Conservation (phyloP, 2,329 filamentous ascomycete species). For the Sclerotiophoma versabilis region DNA sequence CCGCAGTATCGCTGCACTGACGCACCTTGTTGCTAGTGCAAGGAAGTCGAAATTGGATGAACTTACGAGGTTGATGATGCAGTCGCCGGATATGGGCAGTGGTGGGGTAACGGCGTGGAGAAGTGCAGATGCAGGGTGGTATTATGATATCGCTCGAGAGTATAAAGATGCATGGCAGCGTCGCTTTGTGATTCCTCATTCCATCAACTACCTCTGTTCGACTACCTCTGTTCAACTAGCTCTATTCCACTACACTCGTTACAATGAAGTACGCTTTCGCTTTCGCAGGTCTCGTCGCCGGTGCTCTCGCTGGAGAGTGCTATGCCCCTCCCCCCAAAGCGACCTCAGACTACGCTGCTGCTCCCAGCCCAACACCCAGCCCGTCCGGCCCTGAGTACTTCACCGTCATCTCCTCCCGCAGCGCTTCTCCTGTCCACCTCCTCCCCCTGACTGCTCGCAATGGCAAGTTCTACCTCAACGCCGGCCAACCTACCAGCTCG, state of each 20-base stretch:
- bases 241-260: slow-evolving; percentile 4
- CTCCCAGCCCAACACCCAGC: slow-evolving; percentile 3
- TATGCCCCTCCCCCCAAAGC: slow-evolving; percentile 11
- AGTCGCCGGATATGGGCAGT: not conserved
- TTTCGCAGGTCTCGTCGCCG: slow-evolving; percentile 37
- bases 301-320: slow-evolving; percentile 29
- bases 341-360: not conserved
- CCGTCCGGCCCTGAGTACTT: slow-evolving; percentile 45
- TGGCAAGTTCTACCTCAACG: slow-evolving; percentile 60
- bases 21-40: not conserved
- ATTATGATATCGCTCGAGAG: not conserved
- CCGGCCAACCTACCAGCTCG: slow-evolving; percentile 55
- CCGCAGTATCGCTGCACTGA: slow-evolving; percentile 3
- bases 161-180: slow-evolving; percentile 13
- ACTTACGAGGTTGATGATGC: slow-evolving; percentile 3
- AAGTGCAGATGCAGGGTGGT: not conserved
- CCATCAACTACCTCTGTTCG: not conserved
- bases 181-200: not conserved
- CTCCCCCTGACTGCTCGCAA: slow-evolving; percentile 57
- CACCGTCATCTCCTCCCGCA: slow-evolving; percentile 54
- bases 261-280: slow-evolving; percentile 47
- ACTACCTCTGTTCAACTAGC: not conserved
- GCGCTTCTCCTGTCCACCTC: slow-evolving; percentile 59
- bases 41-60: not conserved
- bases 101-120: slow-evolving; percentile 1